Evolutionary conservation across 2,329 filamentous ascomycete genomes (phyloP).

Genomic region (Exophiala alcalophila): DNA sequence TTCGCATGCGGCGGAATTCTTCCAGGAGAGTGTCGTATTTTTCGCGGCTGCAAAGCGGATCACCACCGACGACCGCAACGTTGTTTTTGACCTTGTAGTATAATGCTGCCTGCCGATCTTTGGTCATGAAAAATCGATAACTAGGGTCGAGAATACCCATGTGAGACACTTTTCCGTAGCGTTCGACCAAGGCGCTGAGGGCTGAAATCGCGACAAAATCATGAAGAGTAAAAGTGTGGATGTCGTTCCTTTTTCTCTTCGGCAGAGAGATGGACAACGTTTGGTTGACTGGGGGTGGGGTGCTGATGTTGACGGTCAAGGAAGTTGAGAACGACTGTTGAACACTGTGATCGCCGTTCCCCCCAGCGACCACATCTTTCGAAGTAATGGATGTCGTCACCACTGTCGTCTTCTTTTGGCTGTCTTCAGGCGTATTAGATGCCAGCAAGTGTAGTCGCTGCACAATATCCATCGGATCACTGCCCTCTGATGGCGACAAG

Average conservation of each 20-base stretch:
- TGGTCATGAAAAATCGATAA: constrained; percentile 43
- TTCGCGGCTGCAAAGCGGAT: constrained; percentile 38
- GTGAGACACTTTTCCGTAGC: constrained; percentile 41
- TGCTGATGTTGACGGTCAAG: constrained; percentile 5
- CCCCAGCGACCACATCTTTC: neutral
- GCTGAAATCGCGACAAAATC: constrained; percentile 37
- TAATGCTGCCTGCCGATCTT: constrained; percentile 36
- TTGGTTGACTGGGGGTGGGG: neutral
- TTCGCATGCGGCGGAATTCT: constrained; percentile 39
- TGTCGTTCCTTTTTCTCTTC: constrained; percentile 14
- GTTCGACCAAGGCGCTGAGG: constrained; percentile 34
- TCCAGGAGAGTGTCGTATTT: constrained; percentile 33
- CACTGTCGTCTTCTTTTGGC: constrained; percentile 4
- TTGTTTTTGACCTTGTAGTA: constrained; percentile 40
- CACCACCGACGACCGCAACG: constrained; percentile 41
- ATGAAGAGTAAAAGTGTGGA: constrained; percentile 32
- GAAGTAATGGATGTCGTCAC: constrained; percentile 5
- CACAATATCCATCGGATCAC: constrained; percentile 12
- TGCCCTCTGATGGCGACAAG: neutral
- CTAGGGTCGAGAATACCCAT: constrained; percentile 45
- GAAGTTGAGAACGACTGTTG: constrained; percentile 5
- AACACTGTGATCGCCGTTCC: neutral
- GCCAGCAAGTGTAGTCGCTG: constrained; percentile 6
- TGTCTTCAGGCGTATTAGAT: neutral
- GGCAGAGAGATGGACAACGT: neutral